Percentiles rank a stretch among this genome's conserved stretches.
phyloP scores from a whole-genome alignment of 2,329 filamentous ascomycete genomes.

The Zymoseptoria brevis region DNA sequence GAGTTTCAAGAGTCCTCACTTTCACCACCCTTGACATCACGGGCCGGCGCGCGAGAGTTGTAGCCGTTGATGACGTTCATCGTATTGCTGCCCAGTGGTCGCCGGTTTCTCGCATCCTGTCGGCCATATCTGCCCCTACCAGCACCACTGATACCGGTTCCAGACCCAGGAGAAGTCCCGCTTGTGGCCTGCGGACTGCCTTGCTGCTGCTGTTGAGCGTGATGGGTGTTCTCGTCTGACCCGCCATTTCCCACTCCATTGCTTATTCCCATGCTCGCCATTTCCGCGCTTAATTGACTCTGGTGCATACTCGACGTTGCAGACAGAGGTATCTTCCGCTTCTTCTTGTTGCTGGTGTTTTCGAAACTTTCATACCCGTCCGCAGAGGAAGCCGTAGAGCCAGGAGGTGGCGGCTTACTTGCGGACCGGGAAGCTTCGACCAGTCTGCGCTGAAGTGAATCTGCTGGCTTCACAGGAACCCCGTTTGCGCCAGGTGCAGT shows the following conservation, averaged over 20 bases:
- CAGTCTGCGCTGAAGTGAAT: constrained; percentile 28
- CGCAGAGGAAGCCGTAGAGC: constrained; percentile 58
- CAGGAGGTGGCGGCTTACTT: constrained; percentile 29
- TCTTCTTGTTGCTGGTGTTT: constrained; percentile 99
- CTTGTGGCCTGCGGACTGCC: constrained; percentile 47
- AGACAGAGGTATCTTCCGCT: constrained; percentile 90
- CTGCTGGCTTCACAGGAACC: constrained; percentile 20
- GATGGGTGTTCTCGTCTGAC: constrained; percentile 38
- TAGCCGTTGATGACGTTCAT: constrained; percentile 37
- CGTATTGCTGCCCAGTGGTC: constrained; percentile 36
- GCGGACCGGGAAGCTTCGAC: constrained; percentile 31
- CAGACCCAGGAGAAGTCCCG: constrained; percentile 32
- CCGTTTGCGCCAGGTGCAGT: constrained; percentile 30
- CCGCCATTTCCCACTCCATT: constrained; percentile 35
- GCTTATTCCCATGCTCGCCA: constrained; percentile 55
- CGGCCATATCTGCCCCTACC: constrained; percentile 79
- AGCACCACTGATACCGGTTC: constrained; percentile 71
- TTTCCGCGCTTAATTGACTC: constrained; percentile 52
- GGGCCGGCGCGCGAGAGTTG: constrained; percentile 17
- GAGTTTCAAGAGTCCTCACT: constrained; percentile 15
- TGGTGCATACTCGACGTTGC: constrained; percentile 59
- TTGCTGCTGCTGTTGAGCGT: constrained; percentile 44
- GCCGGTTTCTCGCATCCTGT: constrained; percentile 33
- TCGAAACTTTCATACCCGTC: constrained; percentile 97
- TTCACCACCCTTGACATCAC: constrained; percentile 15